Conservation (phyloP, 2,329 filamentous ascomycete genomes). For the Arachnopeziza araneosa region DNA sequence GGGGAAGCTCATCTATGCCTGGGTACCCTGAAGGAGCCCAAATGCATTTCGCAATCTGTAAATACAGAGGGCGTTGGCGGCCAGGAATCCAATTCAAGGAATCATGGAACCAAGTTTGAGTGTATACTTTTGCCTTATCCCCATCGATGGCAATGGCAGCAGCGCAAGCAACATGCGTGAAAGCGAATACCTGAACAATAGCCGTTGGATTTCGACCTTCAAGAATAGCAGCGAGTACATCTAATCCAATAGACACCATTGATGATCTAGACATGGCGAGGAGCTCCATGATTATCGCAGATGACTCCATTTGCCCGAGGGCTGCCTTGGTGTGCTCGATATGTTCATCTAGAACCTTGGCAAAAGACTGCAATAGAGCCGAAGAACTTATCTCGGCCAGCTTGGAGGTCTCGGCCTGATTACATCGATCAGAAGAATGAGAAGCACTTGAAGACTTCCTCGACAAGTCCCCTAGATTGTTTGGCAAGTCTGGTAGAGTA, state of each 20-base stretch:
- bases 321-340: constrained; percentile 19
- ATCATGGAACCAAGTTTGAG: constrained; percentile 21
- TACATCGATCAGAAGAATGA: background rate
- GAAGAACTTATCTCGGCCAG: constrained; percentile 16
- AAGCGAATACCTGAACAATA: constrained; percentile 23
- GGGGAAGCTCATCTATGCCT: background rate
- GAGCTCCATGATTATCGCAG: constrained; percentile 16
- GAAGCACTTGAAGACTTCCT: background rate
- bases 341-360: constrained; percentile 22
- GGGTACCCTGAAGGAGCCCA: constrained; percentile 17
- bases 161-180: constrained; percentile 25
- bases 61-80: constrained; percentile 16
- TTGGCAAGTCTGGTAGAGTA: background rate
- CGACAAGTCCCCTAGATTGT: background rate
- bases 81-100: constrained; percentile 18
- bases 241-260: constrained; percentile 22
- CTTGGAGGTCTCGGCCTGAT: constrained; percentile 12
- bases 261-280: constrained; percentile 21
- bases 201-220: constrained; percentile 23
- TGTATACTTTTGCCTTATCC: constrained; percentile 16
- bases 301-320: constrained; percentile 14
- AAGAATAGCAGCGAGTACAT: constrained; percentile 20
- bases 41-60: constrained; percentile 17
- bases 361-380: constrained; percentile 19
- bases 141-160: constrained; percentile 18